Evolutionary conservation across 2,329 filamentous ascomycete species (phyloP), one percentile per base, ranked within the genome.

Genomic region (Scedosporium dehoogii): DNA sequence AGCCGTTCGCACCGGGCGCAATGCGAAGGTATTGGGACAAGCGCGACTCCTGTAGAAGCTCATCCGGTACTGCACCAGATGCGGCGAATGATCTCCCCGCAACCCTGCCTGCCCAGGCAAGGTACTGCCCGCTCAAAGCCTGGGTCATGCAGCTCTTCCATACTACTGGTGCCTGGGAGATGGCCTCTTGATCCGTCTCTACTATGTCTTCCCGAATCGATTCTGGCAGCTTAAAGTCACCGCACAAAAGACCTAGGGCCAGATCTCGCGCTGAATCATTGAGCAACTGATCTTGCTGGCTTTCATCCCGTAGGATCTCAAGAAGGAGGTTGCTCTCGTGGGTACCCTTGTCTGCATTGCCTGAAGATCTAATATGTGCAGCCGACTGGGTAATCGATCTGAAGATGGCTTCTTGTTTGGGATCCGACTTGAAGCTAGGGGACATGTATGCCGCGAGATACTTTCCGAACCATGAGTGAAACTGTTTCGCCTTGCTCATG

Each of bases 91-190:
- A 87, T 70, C 91, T 85, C 6, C 96, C 94, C 55, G 97, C 79
- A 2, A 92, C 88, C 65, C 88, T 84, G 3, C 90, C 92, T 55
- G 90, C 89, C 96, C 96, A 99, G 1, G 90, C 77, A 0, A 91
- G 77, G 71, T 94, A 97, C 16, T 85, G 82, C 27, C 83, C 76
- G 62, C 86, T 89, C 16, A 88, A 78, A 1, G 82, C 76, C 44
- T 81, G 78, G n/a, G 83, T 79, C 63, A 83, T 80, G 67, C 91
- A 89, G 51, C 89, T 92, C 70, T 87, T 86, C 87, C 89, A 94
- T 0, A 97, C 80, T 18, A 86, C 83, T 12, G 85, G 77, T 2
- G 86, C 84, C 69, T 87, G 85, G 1, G 75, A 72, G 12, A 84
- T 72, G 10, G 91, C 87, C 53, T 85, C 79, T 16, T 80, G 70